phyloP scores from a whole-genome alignment of 2,329 filamentous ascomycete genomes.

The Stachybotrys chartarum region DNA sequence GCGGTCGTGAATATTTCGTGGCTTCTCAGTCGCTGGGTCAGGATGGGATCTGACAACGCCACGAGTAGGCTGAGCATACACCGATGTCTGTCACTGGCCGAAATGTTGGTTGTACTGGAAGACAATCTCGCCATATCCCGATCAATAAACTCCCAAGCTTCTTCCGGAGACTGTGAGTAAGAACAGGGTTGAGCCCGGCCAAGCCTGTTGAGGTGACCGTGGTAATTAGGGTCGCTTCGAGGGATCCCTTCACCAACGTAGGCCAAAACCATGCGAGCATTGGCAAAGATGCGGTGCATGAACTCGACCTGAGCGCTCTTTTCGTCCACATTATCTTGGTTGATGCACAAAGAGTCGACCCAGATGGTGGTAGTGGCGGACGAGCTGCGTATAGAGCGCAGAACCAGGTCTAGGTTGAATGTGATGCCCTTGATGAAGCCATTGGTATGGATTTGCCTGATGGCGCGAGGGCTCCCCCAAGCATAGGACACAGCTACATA shows the following conservation, averaged over 20 bases:
- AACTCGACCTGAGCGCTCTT: slow-evolving; percentile 14
- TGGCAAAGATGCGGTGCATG: slow-evolving; percentile 14
- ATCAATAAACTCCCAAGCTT: not conserved
- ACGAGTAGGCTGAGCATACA: slow-evolving; percentile 7
- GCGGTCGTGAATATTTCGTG: slow-evolving; percentile 4
- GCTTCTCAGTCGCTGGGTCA: slow-evolving; percentile 1
- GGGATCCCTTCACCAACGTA: slow-evolving; percentile 8
- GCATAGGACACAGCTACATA: slow-evolving; percentile 20
- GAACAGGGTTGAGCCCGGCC: slow-evolving; percentile 3
- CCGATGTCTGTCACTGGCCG: slow-evolving; percentile 5
- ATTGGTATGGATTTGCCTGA: slow-evolving; percentile 13
- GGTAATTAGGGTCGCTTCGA: slow-evolving; percentile 2
- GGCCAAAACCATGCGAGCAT: slow-evolving; percentile 10
- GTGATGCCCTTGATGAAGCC: slow-evolving; percentile 12
- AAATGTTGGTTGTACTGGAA: slow-evolving; percentile 1
- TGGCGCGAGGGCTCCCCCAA: slow-evolving; percentile 13
- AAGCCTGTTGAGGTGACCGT: slow-evolving; percentile 3
- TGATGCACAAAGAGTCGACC: slow-evolving; percentile 18
- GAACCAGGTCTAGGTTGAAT: slow-evolving; percentile 17
- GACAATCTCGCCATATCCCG: not conserved
- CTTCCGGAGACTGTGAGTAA: slow-evolving; percentile 3
- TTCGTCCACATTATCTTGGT: slow-evolving; percentile 13
- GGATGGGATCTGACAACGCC: slow-evolving; percentile 2
- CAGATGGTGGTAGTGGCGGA: slow-evolving; percentile 9
- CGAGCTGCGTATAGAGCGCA: slow-evolving; percentile 14